phyloP scores from a whole-genome alignment of 768 basidiomycete genomes.

The Chalciporus sphaerocephalus region DNA sequence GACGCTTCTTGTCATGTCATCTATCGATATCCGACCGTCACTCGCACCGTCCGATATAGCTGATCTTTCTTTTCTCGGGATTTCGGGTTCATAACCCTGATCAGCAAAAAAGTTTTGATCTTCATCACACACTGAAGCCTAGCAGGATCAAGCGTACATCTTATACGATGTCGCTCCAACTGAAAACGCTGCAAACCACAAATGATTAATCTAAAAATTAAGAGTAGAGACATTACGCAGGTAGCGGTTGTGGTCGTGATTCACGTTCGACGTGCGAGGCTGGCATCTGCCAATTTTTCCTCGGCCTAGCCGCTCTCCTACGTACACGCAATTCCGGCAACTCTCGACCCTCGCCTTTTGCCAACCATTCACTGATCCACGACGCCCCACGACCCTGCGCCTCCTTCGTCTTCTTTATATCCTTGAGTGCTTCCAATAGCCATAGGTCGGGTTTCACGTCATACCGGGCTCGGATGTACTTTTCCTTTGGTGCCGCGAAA shows the following conservation, averaged over 20 bases:
- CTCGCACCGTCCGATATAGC: too few relatives aligned
- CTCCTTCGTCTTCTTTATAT: constrained; percentile 33
- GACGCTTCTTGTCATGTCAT: too few relatives aligned
- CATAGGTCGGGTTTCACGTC: constrained; percentile 35
- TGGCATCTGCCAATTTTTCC: constrained; percentile 4
- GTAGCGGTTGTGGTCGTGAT: constrained; percentile 5
- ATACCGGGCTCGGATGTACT: constrained; percentile 20
- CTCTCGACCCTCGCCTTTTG: constrained; percentile 19
- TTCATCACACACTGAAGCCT: too few relatives aligned
- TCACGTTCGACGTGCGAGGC: not conserved
- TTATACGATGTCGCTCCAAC: not conserved
- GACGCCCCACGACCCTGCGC: constrained; percentile 25
- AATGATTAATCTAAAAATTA: constrained; percentile 5
- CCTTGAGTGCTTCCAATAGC: constrained; percentile 35
- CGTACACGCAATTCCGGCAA: constrained; percentile 18
- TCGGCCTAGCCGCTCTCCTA: constrained; percentile 10
- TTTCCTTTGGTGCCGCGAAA: constrained; percentile 17
- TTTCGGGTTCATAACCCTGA: too few relatives aligned
- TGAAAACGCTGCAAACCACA: too few relatives aligned
- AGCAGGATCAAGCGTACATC: not conserved
- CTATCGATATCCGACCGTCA: too few relatives aligned
- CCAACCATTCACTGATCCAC: constrained; percentile 29
- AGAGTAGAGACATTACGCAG: constrained; percentile 4
- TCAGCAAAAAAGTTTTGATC: too few relatives aligned
- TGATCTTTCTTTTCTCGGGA: too few relatives aligned